Percentiles rank a stretch among this genome's conserved stretches.
These are phyloP conservation scores for Orbilia quercus DNA, from an alignment of 2,329 filamentous ascomycete genomes.

Conservation along the genomic window DNA sequence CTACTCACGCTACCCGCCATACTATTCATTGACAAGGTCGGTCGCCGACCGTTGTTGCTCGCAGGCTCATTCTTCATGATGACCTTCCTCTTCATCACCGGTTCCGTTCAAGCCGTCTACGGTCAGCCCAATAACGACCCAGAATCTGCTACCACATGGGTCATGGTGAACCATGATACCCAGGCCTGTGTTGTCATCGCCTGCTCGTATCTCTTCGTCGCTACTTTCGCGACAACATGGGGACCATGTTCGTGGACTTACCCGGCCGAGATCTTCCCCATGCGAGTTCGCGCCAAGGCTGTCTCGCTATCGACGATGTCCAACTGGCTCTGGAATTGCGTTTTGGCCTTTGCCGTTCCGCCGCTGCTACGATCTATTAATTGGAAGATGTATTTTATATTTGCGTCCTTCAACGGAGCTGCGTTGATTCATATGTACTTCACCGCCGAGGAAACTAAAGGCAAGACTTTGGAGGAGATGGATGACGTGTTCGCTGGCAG, in stretches of 20 bases:
- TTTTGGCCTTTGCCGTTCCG: slow-evolving; percentile 69
- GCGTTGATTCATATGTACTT: slow-evolving; percentile 78
- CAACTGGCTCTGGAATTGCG: slow-evolving; percentile 73
- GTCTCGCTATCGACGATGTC: slow-evolving; percentile 71
- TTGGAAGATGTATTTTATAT: slow-evolving; percentile 75
- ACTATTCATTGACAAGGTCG: slow-evolving; percentile 70
- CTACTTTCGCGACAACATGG: slow-evolving; percentile 74
- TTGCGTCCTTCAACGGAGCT: slow-evolving; percentile 76
- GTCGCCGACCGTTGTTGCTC: slow-evolving; percentile 70
- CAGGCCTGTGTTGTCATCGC: slow-evolving; percentile 74
- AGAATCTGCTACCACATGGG: slow-evolving; percentile 70
- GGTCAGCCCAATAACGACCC: slow-evolving; percentile 67
- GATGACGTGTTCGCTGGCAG: slow-evolving; percentile 74
- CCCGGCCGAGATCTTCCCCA: slow-evolving; percentile 72
- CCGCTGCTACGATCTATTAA: slow-evolving; percentile 69
- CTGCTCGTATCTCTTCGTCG: slow-evolving; percentile 78
- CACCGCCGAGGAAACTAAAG: slow-evolving; percentile 69
- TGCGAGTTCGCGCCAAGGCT: slow-evolving; percentile 73
- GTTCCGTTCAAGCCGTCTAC: slow-evolving; percentile 71
- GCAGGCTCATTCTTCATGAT: slow-evolving; percentile 71
- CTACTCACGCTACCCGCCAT: slow-evolving; percentile 71
- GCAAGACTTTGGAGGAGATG: slow-evolving; percentile 80
- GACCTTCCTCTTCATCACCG: slow-evolving; percentile 72
- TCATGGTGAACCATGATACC: slow-evolving; percentile 67
- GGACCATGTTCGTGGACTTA: slow-evolving; percentile 72